These are phyloP conservation scores for Physcomitrium patens DNA, from an alignment of 225 moss, liverwort and hornwort genomes.

Conservation along the genomic window DNA sequence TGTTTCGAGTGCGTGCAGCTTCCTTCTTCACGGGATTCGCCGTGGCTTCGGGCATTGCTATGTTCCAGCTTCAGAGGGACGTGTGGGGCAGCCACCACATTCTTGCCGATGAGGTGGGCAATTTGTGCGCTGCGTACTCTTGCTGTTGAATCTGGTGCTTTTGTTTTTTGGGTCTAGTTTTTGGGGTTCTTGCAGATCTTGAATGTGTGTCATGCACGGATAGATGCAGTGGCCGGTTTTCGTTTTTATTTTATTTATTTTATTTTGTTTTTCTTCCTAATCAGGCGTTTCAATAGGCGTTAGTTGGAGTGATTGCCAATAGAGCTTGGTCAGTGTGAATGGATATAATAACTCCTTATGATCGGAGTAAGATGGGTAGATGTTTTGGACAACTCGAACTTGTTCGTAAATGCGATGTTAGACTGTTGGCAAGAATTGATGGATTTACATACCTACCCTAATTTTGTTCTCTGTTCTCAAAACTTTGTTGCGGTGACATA, in stretches of 20 bases:
- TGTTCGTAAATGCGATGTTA: background rate
- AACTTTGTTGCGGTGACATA: background rate
- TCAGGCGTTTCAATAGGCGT: too few species aligned
- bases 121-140: background rate
- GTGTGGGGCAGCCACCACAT: slow-evolving; percentile 94
- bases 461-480: background rate
- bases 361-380: background rate
- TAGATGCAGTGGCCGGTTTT: too few species aligned
- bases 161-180: background rate
- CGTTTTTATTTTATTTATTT: too few species aligned
- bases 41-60: slow-evolving; percentile 75
- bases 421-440: background rate
- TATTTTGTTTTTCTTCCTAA: too few species aligned
- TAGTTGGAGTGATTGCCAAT: background rate
- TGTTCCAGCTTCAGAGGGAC: slow-evolving; percentile 94
- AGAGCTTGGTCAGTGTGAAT: background rate
- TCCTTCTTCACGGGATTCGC: slow-evolving; percentile 77
- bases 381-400: too few species aligned
- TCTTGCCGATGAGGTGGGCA: slow-evolving; percentile 74
- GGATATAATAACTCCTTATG: background rate
- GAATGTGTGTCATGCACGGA: background rate
- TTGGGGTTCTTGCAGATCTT: background rate
- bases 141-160: slow-evolving; percentile 11
- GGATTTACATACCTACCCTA: background rate
- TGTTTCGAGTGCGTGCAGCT: slow-evolving; percentile 84